Evolutionary conservation across 192 early-diverging fungal species (phyloP).

Genomic region (Entomortierella chlamydospora): DNA sequence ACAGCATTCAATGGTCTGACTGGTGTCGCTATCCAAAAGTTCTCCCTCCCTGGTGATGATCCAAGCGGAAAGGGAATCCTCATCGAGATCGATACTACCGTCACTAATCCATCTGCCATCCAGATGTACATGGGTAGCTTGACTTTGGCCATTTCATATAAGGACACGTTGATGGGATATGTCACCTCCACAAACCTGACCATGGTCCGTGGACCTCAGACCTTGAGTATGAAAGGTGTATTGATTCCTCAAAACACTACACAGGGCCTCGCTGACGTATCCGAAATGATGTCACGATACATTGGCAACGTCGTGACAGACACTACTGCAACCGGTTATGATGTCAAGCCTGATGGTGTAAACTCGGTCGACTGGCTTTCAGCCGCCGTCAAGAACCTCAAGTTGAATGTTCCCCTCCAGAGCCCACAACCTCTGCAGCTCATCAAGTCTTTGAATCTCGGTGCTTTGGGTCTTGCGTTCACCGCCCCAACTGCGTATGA

Average conservation of each 20-base stretch:
- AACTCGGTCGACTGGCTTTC: constrained; percentile 56
- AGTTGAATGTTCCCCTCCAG: constrained; percentile 56
- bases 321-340: constrained; percentile 59
- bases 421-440: constrained; percentile 47
- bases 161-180: constrained; percentile 56
- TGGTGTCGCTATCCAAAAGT: constrained; percentile 57
- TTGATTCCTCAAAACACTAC: constrained; percentile 58
- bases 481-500: constrained; percentile 47
- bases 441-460: constrained; percentile 61
- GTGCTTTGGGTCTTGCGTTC: constrained; percentile 58
- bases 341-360: constrained; percentile 56
- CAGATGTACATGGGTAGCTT: constrained; percentile 65
- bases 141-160: constrained; percentile 56
- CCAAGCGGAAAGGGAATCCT: constrained; percentile 65
- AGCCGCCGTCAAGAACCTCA: constrained; percentile 36
- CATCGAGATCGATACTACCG: constrained; percentile 58
- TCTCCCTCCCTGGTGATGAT: constrained; percentile 62
- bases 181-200: constrained; percentile 55
- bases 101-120: constrained; percentile 64
- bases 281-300: constrained; percentile 62
- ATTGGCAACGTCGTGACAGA: constrained; percentile 46
- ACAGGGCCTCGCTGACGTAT: constrained; percentile 48
- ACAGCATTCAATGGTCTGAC: constrained; percentile 61
- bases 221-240: constrained; percentile 58
- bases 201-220: constrained; percentile 54